These are phyloP conservation scores for Fusarium foetens DNA, from an alignment of 2,329 filamentous ascomycete species.

Conservation along the genomic window DNA sequence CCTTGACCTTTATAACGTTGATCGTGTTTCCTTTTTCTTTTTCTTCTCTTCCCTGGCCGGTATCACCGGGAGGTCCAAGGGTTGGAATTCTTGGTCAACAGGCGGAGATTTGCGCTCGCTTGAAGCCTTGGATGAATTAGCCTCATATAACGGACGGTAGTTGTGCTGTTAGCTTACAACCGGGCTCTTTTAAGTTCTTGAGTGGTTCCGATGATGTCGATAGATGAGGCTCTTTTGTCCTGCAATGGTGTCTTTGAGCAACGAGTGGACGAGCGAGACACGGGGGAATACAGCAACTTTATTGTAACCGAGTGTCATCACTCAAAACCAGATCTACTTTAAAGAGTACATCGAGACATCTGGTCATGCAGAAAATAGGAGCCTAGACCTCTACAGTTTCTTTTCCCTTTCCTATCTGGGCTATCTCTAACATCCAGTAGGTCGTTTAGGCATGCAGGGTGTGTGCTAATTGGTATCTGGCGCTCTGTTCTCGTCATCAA, in stretches of 20 bases:
- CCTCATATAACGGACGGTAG: slow-evolving; percentile 26
- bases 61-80: slow-evolving; percentile 21
- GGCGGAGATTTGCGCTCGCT: slow-evolving; percentile 40
- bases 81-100: slow-evolving; percentile 23
- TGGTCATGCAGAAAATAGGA: slow-evolving; percentile 25
- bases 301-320: slow-evolving; percentile 33
- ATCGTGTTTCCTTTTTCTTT: slow-evolving; percentile 12
- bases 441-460: slow-evolving; percentile 10
- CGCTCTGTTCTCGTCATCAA: slow-evolving; percentile 28
- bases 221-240: neutral
- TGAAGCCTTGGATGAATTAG: slow-evolving; percentile 29
- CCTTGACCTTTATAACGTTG: slow-evolving; percentile 16
- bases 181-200: neutral
- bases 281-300: slow-evolving; percentile 18
- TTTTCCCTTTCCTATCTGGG: slow-evolving; percentile 7
- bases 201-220: slow-evolving; percentile 8
- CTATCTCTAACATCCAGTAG: slow-evolving; percentile 11
- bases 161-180: slow-evolving; percentile 1
- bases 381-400: slow-evolving; percentile 8
- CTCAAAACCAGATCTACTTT: slow-evolving; percentile 10
- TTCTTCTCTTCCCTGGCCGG: slow-evolving; percentile 7
- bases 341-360: slow-evolving; percentile 6
- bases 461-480: neutral
- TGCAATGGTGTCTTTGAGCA: neutral
- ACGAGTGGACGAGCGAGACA: neutral